Evolutionary conservation across 2,329 filamentous ascomycete species (phyloP), one percentile per base, ranked within the genome.

Genomic region (Metarhizium rileyi): DNA sequence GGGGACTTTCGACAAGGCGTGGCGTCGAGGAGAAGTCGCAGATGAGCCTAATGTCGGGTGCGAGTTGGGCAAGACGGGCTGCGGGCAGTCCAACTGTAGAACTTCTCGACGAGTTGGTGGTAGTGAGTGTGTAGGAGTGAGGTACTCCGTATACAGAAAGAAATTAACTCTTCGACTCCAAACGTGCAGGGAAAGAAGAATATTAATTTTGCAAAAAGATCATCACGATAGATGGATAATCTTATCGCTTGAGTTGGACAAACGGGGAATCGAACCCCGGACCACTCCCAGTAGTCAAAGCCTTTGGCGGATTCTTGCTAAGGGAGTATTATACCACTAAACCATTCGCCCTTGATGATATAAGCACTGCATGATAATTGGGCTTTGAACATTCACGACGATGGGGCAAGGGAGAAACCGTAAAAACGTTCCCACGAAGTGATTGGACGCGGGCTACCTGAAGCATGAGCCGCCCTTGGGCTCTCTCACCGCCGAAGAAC

Each of bases 211-310:
- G 35, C 26, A 36, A 27, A 10, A 47, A 28, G 18, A 0, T 26
- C 2, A 9, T 1, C 4, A 0, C 30, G 22, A 20, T 22, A 12
- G 6, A 40, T 7, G 7, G 18, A 22, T 10, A 2, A 20, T 22
- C n/a, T 9, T 36, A 5, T 30, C 7, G 2, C 23, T 2, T 2
- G 14, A 35, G 14, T n/a, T 56, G 54, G 54, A 56, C 54, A 49
- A 50, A 55, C 54, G 50, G 54, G 54, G 53, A 56, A 56, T 56
- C 54, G 53, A 56, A 56, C 54, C 54, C 53, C 50, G 54, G 54
- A 56, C 54, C 54, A 51, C 54, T 51, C 50, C 54, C 54, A 56
- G 2, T 8, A 2, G n/a, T 10, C 0, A 3, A 22, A 5, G 23
- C 2, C 3, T 6, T 1, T 0, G 0, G 0, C 2, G 2, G 16